phyloP scores from a whole-genome alignment of 495 filamentous ascomycete genomes.

The Penicillium macrosclerotiorum region DNA sequence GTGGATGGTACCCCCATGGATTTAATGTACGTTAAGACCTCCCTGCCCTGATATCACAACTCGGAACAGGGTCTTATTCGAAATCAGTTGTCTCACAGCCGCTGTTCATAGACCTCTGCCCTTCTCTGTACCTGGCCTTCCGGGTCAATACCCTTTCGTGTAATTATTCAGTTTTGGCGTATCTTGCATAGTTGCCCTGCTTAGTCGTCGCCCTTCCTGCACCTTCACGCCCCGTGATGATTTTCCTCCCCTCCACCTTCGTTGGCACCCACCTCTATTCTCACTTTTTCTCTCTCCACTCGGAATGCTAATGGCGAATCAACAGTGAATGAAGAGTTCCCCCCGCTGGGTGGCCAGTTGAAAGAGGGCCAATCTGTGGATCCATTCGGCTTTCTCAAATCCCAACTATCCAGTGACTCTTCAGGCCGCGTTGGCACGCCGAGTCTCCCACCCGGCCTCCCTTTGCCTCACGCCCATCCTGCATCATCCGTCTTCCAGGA shows the following conservation, averaged over 20 bases:
- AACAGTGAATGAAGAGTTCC: constrained; percentile 52
- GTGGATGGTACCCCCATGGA: constrained; percentile 62
- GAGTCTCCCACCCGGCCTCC: constrained; percentile 65
- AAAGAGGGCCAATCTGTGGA: constrained; percentile 40
- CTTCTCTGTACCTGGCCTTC: constrained; percentile 32
- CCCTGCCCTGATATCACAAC: constrained; percentile 51
- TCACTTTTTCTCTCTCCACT: constrained; percentile 2
- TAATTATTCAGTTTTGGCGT: constrained; percentile 37
- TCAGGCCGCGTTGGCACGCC: constrained; percentile 52
- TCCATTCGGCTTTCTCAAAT: constrained; percentile 46
- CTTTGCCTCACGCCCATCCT: constrained; percentile 54
- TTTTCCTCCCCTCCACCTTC: constrained; percentile 3
- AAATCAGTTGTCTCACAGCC: constrained; percentile 54
- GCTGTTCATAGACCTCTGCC: constrained; percentile 44
- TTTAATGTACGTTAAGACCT: constrained; percentile 79
- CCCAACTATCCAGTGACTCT: constrained; percentile 37
- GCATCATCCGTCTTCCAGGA: constrained; percentile 40
- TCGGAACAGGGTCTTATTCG: constrained; percentile 49
- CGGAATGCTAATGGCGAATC: constrained; percentile 24
- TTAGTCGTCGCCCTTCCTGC: constrained; percentile 13
- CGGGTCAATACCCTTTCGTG: constrained; percentile 28
- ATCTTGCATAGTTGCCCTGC: constrained; percentile 11
- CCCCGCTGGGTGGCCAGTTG: constrained; percentile 41
- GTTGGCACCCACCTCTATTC: constrained; percentile 1
- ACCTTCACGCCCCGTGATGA: no score